Conservation (phyloP, 345 rosid genomes). For the Heritiera littoralis region DNA sequence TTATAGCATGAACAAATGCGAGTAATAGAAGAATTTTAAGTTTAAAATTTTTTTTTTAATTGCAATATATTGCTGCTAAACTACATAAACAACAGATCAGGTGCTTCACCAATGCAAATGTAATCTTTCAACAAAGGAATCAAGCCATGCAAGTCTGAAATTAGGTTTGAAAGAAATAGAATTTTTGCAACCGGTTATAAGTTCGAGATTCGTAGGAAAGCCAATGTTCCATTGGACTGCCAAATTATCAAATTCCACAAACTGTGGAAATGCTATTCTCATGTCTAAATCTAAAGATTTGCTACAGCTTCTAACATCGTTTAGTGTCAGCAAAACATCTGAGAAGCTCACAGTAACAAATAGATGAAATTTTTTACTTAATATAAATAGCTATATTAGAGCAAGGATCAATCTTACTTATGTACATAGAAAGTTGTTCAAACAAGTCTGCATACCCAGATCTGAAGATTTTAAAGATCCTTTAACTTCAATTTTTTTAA, state of each 20-base stretch:
- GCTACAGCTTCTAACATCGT: not conserved
- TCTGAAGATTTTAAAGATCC: not conserved
- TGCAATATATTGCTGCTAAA: not conserved
- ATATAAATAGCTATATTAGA: not conserved
- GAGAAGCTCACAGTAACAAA: not conserved
- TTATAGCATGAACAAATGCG: not conserved
- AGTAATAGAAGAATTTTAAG: not conserved
- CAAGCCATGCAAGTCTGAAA: not conserved
- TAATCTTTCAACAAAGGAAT: not conserved
- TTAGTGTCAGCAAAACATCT: not conserved
- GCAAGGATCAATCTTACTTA: not conserved
- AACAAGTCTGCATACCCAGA: not conserved
- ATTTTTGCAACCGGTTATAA: not conserved
- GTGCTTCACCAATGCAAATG: not conserved
- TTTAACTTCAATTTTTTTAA: not conserved
- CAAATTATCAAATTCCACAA: slow-evolving; percentile 7
- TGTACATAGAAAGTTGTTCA: not conserved
- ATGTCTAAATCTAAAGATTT: not conserved
- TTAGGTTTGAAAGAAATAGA: not conserved
- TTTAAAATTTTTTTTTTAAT: not conserved
- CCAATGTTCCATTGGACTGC: not conserved
- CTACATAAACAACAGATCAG: not conserved
- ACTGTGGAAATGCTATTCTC: not conserved
- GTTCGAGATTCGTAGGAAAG: not conserved
- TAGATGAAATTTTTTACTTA: not conserved